Evolutionary conservation across 139 green algal genomes (phyloP).

Genomic region (Closterium sp.): DNA sequence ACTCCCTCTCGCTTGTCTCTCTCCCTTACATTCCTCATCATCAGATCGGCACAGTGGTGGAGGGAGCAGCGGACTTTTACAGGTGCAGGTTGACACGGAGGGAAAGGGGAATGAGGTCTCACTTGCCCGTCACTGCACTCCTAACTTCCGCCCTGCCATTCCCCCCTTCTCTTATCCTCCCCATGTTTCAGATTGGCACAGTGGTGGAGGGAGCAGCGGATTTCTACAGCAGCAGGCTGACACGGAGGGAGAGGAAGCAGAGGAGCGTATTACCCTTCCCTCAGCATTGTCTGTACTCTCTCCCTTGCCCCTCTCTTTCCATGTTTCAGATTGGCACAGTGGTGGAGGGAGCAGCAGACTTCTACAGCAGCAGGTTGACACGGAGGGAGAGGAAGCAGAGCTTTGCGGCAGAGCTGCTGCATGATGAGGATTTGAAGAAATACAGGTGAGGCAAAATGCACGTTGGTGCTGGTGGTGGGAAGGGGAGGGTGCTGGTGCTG

Average conservation of each 20-base stretch:
- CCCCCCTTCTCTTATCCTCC: too few relatives aligned
- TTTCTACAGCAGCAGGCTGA: conserved; percentile 69
- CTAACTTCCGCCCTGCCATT: too few relatives aligned
- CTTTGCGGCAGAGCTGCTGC: conserved; percentile 53
- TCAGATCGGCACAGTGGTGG: conserved; percentile 82
- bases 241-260: conserved; percentile 69
- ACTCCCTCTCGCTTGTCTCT: too few relatives aligned
- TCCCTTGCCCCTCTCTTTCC: too few relatives aligned
- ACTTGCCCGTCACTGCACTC: too few relatives aligned
- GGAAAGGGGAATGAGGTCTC: too few relatives aligned
- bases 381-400: conserved; percentile 68
- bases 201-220: conserved; percentile 74
- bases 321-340: too few relatives aligned
- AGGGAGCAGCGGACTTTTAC: conserved; percentile 71
- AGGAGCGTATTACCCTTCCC: too few relatives aligned
- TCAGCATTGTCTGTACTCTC: too few relatives aligned
- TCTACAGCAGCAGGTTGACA: conserved; percentile 67
- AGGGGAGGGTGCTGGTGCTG: too few relatives aligned
- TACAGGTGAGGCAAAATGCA: background rate
- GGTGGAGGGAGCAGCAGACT: conserved; percentile 70
- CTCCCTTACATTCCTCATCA: too few relatives aligned
- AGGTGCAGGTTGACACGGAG: conserved; percentile 65
- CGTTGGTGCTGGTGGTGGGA: too few relatives aligned
- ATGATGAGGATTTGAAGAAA: conserved; percentile 19
- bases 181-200: conserved; percentile 67